Evolutionary conservation across 371 early-diverging fungal species (phyloP), one percentile per base, ranked within the genome.

Genomic region (Dinochytrium kinnereticum): DNA sequence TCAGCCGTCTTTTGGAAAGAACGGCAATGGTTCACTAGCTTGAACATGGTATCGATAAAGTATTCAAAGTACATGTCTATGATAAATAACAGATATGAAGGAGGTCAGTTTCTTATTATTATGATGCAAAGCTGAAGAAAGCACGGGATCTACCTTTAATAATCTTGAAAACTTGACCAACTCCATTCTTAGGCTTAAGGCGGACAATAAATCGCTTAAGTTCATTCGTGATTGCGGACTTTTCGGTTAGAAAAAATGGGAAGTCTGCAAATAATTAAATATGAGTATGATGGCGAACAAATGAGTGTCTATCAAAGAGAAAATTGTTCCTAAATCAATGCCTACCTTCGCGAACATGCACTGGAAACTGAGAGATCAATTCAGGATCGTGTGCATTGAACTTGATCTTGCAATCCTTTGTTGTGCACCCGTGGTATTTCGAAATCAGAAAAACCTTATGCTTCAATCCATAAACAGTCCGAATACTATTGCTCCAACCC

Each of bases 401-500:
- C 36, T 61, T 61, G 61, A 61, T 24, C 28, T 36, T 3, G 34
- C 61, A 61, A 13, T 61, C 36, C 15, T 26, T 31, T 7, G 61
- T 61, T 10, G 61, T 61, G 61, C 61, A 61, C 5, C 61, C 61
- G 36, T 61, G 61, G 61, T 61, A 61, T 37, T 61, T 61, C 37
- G 61, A 61, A 24, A 61, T 61, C 3, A 61, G 37, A 26, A 61
- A 61, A 19, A 61, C 61, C 24, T 61, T 61, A 26, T 61, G 61
- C 28, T 34, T 17, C 3, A 61, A 2, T 7, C 61, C 61, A 37
- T 61, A 61, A 7, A 61, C 61, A 17, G 61, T 61, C 3, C 61
- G 30, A 3, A 61, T 61, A 15, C 36, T 34, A 24, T 61, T 61
- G 61, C 61, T 61, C 61, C 61, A 61, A 13, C 61, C 61, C 24